These are phyloP conservation scores for Fomitopsis serialis DNA, from an alignment of 768 basidiomycete species.

Conservation along the genomic window DNA sequence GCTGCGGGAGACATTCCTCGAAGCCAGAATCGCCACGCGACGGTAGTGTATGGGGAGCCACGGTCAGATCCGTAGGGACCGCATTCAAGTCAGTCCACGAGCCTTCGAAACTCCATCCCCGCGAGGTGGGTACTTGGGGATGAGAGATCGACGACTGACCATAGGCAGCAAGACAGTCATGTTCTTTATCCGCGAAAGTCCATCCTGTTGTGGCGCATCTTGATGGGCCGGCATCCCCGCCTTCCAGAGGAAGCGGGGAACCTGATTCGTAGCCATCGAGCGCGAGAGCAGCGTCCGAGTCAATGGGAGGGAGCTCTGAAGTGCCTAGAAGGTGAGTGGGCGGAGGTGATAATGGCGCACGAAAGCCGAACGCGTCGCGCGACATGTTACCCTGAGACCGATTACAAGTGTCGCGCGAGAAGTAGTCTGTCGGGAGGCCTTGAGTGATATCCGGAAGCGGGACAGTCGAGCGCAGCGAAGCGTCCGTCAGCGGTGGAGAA, in stretches of 20 bases:
- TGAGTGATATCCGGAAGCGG: conserved; percentile 14
- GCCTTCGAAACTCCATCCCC: conserved; percentile 2
- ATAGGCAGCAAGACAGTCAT: not conserved
- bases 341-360: conserved; percentile 15
- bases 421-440: conserved; percentile 2
- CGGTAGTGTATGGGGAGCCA: conserved; percentile 10
- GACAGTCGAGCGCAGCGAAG: conserved; percentile 15
- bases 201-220: not conserved
- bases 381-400: conserved; percentile 6
- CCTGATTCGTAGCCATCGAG: not conserved
- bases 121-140: not conserved
- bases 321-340: conserved; percentile 11
- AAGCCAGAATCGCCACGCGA: conserved; percentile 17
- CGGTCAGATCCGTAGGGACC: not conserved
- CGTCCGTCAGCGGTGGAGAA: conserved; percentile 19
- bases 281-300: not conserved
- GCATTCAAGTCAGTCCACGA: not conserved
- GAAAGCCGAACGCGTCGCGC: conserved; percentile 7
- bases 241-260: not conserved
- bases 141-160: not conserved
- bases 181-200: not conserved
- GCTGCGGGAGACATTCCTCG: conserved; percentile 12
- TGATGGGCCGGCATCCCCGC: not conserved
- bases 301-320: conserved; percentile 8
- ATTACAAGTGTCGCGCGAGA: conserved; percentile 4